These are phyloP conservation scores for Yarrowia bubula DNA, from an alignment of 805 yeast species.

Conservation along the genomic window DNA sequence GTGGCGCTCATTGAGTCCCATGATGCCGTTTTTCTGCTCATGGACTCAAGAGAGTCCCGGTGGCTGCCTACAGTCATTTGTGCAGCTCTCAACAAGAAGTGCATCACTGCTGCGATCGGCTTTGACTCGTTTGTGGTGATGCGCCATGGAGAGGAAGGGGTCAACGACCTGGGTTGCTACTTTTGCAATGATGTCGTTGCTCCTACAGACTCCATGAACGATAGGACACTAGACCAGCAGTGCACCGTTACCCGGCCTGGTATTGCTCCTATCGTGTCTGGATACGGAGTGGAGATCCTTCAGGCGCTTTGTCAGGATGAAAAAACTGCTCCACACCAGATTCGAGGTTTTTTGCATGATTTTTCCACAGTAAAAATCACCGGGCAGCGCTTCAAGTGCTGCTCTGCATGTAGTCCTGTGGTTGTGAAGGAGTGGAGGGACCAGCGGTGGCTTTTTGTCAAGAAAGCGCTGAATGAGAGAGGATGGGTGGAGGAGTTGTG, in stretches of 20 bases:
- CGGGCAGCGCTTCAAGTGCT: constrained; percentile 70
- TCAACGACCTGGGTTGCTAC: constrained; percentile 71
- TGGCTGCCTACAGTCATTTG: constrained; percentile 96
- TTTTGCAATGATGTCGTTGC: constrained; percentile 96
- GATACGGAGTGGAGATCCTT: constrained; percentile 22
- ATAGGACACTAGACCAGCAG: constrained; percentile 93
- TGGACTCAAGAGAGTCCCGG: constrained; percentile 94
- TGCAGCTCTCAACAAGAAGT: constrained; percentile 62
- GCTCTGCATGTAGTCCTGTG: constrained; percentile 79
- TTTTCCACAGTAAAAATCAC: constrained; percentile 62
- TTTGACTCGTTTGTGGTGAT: constrained; percentile 90
- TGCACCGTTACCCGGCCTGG: constrained; percentile 99
- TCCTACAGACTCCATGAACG: constrained; percentile 82
- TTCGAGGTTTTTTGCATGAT: constrained; percentile 76
- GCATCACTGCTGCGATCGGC: constrained; percentile 91
- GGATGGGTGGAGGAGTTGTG: constrained; percentile 70
- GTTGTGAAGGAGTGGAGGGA: constrained; percentile 53
- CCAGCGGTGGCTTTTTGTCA: constrained; percentile 80
- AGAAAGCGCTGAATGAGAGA: constrained; percentile 62
- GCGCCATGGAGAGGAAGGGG: constrained; percentile 71
- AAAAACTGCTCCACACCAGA: constrained; percentile 65
- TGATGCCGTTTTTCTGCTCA: constrained; percentile 75
- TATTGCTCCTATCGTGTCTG: constrained; percentile 72
- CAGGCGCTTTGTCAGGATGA: constrained; percentile 37
- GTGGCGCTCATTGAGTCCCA: constrained; percentile 56